These are phyloP conservation scores for Tolypocladium nubicola DNA, from an alignment of 2,329 filamentous ascomycete species.

Conservation along the genomic window DNA sequence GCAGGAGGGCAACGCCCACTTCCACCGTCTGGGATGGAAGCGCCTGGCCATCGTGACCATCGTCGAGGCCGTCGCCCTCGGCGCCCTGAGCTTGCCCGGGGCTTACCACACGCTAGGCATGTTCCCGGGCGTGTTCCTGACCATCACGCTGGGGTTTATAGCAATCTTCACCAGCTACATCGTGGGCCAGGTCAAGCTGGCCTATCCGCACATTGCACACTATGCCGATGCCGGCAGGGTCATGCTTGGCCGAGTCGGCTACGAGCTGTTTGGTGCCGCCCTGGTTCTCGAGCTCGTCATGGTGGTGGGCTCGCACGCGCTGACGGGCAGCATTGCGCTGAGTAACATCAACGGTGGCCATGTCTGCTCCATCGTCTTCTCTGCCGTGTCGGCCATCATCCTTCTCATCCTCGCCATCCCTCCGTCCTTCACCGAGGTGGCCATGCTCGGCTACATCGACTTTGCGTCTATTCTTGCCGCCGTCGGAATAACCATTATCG, in stretches of 20 bases:
- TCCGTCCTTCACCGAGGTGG: conserved; percentile 36
- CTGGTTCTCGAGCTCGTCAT: conserved; percentile 58
- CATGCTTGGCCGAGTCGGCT: conserved; percentile 49
- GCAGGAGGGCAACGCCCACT: conserved; percentile 34
- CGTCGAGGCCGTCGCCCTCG: conserved; percentile 46
- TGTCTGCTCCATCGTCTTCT: conserved; percentile 34
- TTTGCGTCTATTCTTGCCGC: conserved; percentile 55
- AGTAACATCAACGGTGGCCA: conserved; percentile 50
- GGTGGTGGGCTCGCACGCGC: conserved; percentile 58
- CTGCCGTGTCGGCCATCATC: conserved; percentile 33
- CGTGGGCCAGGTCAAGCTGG: conserved; percentile 37
- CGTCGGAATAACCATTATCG: conserved; percentile 57
- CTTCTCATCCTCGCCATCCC: conserved; percentile 36
- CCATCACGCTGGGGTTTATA: conserved; percentile 31
- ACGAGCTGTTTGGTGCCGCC: conserved; percentile 50
- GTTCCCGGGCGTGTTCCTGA: conserved; percentile 34
- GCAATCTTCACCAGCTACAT: conserved; percentile 37
- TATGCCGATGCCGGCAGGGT: conserved; percentile 59
- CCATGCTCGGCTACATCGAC: conserved; percentile 39
- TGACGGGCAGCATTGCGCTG: conserved; percentile 61
- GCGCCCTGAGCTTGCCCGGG: conserved; percentile 37
- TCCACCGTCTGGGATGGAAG: conserved; percentile 45
- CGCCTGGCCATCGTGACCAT: conserved; percentile 44
- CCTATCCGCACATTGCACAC: conserved; percentile 46
- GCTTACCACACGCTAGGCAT: conserved; percentile 44